phyloP scores from a whole-genome alignment of 106 monocot genomes.

The Chionographis japonica region DNA sequence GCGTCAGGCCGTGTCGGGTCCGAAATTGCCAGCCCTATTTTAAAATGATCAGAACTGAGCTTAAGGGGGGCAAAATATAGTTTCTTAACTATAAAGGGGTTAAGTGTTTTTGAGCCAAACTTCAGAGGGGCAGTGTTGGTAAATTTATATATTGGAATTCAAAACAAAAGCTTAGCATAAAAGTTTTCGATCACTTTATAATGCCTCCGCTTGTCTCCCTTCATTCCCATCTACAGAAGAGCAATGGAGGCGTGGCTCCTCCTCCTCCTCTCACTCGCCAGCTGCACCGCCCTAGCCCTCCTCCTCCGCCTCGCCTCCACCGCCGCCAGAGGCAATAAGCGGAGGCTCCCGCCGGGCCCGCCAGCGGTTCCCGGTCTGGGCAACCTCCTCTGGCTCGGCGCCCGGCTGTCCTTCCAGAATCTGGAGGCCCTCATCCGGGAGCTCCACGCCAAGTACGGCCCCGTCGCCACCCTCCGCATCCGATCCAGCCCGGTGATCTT shows the following conservation, averaged over 20 bases:
- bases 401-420: conserved; percentile 4
- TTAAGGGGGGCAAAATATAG: no score
- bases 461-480: conserved; percentile 17
- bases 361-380: conserved; percentile 5
- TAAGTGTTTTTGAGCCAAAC: no score
- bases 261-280: conserved; percentile 1
- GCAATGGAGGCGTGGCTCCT: background rate
- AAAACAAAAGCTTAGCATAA: no score
- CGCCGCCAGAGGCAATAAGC: background rate
- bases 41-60: no score
- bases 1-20: no score
- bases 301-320: background rate
- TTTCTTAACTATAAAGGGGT: no score
- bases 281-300: background rate
- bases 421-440: conserved; percentile 11
- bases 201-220: no score
- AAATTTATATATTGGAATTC: no score
- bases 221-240: background rate
- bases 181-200: no score
- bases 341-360: conserved; percentile 14
- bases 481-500: conserved; percentile 18
- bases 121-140: no score
- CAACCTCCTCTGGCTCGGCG: background rate
- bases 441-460: conserved; percentile 18
- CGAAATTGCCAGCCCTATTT: no score